Evolutionary conservation across 495 filamentous ascomycete species (phyloP).

Genomic region (Parathielavia appendiculata): DNA sequence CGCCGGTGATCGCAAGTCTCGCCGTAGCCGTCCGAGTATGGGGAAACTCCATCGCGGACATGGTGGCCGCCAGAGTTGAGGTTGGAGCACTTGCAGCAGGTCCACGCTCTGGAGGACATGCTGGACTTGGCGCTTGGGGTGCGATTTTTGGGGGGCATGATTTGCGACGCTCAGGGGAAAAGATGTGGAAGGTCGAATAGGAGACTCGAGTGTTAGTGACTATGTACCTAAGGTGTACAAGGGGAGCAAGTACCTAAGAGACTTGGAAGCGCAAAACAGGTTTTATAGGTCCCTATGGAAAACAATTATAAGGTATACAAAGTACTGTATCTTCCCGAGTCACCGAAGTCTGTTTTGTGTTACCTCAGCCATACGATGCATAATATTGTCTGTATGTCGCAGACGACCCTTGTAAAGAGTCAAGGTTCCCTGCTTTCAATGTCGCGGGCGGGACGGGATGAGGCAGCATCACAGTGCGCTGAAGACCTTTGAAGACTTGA

Average conservation of each 20-base stretch:
- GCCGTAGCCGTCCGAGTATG: background rate
- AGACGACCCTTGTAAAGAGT: background rate
- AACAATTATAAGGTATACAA: background rate
- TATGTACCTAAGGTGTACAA: no score
- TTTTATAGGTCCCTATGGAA: background rate
- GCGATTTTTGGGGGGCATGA: background rate
- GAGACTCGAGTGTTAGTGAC: no score
- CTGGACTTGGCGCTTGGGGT: background rate
- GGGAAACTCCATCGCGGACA: background rate
- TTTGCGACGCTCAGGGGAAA: background rate
- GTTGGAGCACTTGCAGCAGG: conserved; percentile 8
- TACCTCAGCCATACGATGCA: background rate
- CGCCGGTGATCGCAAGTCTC: conserved; percentile 5
- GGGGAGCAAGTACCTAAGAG: no score
- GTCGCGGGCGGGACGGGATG: background rate
- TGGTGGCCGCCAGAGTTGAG: background rate
- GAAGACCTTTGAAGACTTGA: background rate
- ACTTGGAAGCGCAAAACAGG: background rate
- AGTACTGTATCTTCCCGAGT: conserved; percentile 8
- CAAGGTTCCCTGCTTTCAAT: no score
- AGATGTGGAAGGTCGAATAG: background rate
- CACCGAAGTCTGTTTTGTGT: conserved; percentile 5
- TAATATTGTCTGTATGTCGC: conserved; percentile 11
- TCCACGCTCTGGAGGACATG: background rate
- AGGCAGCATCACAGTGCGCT: background rate